These are phyloP conservation scores for Rauvolfia tetraphylla DNA, from an alignment of 257 asterid genomes.

Conservation along the genomic window DNA sequence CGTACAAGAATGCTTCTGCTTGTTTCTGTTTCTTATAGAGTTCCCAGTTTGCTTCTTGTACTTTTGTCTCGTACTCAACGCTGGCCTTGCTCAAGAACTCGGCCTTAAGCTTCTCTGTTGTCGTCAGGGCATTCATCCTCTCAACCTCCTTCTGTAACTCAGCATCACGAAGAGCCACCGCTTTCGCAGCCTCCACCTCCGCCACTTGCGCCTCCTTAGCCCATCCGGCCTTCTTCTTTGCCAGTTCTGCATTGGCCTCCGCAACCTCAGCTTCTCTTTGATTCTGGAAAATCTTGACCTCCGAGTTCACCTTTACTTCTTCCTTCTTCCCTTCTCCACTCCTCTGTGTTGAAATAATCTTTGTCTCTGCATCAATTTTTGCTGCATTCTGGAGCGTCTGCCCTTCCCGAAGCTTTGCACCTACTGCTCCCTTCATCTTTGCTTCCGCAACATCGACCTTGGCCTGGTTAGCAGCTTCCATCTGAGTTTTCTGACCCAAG, in stretches of 20 bases:
- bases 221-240: slow-evolving; percentile 13
- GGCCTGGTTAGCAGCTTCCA: slow-evolving; percentile 12
- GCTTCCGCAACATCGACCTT: slow-evolving; percentile 11
- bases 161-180: slow-evolving; percentile 7
- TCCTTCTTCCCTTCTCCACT: background rate
- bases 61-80: slow-evolving; percentile 7
- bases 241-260: slow-evolving; percentile 7
- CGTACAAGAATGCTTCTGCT: slow-evolving; percentile 12
- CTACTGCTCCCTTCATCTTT: slow-evolving; percentile 3
- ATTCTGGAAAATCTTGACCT: slow-evolving; percentile 7
- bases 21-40: slow-evolving; percentile 8
- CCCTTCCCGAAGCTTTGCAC: slow-evolving; percentile 4
- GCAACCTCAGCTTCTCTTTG: slow-evolving; percentile 13
- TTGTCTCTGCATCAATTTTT: slow-evolving; percentile 7
- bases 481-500: slow-evolving; percentile 12
- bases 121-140: slow-evolving; percentile 7
- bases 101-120: slow-evolving; percentile 6
- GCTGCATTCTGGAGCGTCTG: slow-evolving; percentile 9
- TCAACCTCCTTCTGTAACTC: slow-evolving; percentile 13
- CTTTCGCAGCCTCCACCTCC: slow-evolving; percentile 3
- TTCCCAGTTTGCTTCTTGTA: slow-evolving; percentile 12
- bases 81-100: slow-evolving; percentile 10
- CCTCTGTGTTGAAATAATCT: slow-evolving; percentile 5
- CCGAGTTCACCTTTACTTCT: slow-evolving; percentile 3
- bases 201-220: background rate